These are phyloP conservation scores for Turnera subulata DNA, from an alignment of 345 rosid species.

Conservation along the genomic window DNA sequence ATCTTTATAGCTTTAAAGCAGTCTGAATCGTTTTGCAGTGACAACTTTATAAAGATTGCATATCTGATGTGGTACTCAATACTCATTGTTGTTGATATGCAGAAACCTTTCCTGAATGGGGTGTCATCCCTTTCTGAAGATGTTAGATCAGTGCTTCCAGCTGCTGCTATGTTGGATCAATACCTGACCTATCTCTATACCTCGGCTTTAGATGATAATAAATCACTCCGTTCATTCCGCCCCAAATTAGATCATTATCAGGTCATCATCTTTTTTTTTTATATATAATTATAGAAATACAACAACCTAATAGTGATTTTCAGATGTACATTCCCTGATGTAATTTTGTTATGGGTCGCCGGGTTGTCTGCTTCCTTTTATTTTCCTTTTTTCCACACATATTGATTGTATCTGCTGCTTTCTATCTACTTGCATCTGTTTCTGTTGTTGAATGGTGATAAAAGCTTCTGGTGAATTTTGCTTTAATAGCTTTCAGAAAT, in stretches of 20 bases:
- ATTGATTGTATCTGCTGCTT: too few species aligned
- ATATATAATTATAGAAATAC: neutral
- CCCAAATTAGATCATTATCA: constrained; percentile 56
- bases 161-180: constrained; percentile 63
- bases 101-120: constrained; percentile 70
- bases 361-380: too few species aligned
- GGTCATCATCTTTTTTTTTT: constrained; percentile 37
- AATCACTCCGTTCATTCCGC: constrained; percentile 26
- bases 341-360: too few species aligned
- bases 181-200: constrained; percentile 54
- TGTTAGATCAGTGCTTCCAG: constrained; percentile 70
- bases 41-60: constrained; percentile 6
- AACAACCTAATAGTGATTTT: too few species aligned
- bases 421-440: too few species aligned
- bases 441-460: too few species aligned
- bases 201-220: constrained; percentile 41
- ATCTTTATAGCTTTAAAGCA: constrained; percentile 4
- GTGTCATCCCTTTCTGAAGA: constrained; percentile 73
- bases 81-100: constrained; percentile 26
- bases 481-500: too few species aligned
- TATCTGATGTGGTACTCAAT: neutral
- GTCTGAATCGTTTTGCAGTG: constrained; percentile 11
- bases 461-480: too few species aligned
- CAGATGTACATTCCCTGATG: neutral
- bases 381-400: too few species aligned